phyloP scores from a whole-genome alignment of 106 monocot genomes.

The Platanthera zijinensis region DNA sequence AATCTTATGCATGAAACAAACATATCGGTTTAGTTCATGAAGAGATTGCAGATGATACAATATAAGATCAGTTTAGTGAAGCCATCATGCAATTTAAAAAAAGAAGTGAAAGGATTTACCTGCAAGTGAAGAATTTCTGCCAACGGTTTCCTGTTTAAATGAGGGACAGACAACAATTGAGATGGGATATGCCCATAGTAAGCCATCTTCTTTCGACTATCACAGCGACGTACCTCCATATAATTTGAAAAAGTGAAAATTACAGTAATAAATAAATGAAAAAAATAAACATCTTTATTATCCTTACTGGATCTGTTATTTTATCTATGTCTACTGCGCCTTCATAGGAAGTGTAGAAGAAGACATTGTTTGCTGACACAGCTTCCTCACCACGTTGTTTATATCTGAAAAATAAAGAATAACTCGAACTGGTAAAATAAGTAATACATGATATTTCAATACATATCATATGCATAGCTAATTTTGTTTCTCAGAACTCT shows the following conservation, averaged over 20 bases:
- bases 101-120: conserved; percentile 27
- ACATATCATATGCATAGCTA: background rate
- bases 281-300: background rate
- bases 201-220: conserved; percentile 73
- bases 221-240: conserved; percentile 61
- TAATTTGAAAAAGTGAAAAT: conserved; percentile 1
- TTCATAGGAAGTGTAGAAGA: conserved; percentile 84
- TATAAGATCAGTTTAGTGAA: background rate
- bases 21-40: background rate
- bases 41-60: background rate
- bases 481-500: background rate
- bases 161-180: conserved; percentile 69
- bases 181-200: conserved; percentile 94
- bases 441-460: background rate
- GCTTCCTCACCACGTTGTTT: conserved; percentile 96
- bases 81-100: background rate
- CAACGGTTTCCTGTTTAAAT: conserved; percentile 61
- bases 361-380: conserved; percentile 73
- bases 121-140: conserved; percentile 66
- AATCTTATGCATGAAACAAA: background rate
- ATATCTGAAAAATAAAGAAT: conserved; percentile 42
- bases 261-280: background rate
- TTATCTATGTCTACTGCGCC: conserved; percentile 82
- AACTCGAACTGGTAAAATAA: background rate
- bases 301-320: conserved; percentile 76